phyloP scores from a whole-genome alignment of 257 asterid genomes.

The Ophiorrhiza pumila region DNA sequence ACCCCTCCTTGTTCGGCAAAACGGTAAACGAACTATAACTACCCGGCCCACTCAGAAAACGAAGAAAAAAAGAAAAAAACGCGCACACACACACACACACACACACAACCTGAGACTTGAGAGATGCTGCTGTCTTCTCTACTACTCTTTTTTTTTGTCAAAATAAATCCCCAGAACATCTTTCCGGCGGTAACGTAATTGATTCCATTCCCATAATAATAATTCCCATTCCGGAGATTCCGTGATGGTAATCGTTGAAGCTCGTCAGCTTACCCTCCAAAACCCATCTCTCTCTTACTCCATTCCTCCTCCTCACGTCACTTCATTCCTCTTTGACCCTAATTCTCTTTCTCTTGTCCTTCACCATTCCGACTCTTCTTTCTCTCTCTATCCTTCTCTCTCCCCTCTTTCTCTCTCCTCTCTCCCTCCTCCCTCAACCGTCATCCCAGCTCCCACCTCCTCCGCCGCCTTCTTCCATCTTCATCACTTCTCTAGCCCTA shows the following conservation, averaged over 20 bases:
- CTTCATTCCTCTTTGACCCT: slow-evolving; percentile 55
- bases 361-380: slow-evolving; percentile 66
- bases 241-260: slow-evolving; percentile 35
- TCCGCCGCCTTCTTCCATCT: slow-evolving; percentile 49
- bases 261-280: slow-evolving; percentile 56
- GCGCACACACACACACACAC: no score
- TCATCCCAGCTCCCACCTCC: slow-evolving; percentile 37
- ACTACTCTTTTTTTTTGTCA: no score
- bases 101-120: no score
- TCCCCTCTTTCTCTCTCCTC: slow-evolving; percentile 27
- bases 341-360: slow-evolving; percentile 56
- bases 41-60: no score
- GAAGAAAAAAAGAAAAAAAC: no score
- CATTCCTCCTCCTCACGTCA: slow-evolving; percentile 35
- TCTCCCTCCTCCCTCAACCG: slow-evolving; percentile 33
- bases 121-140: no score
- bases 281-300: slow-evolving; percentile 26
- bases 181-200: no score
- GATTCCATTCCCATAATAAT: background rate
- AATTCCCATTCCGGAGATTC: slow-evolving; percentile 1
- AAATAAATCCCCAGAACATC: no score
- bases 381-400: slow-evolving; percentile 57
- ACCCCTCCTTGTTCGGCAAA: no score
- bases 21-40: no score
- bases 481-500: slow-evolving; percentile 41